These are phyloP conservation scores for Candida piceae DNA, from an alignment of 805 yeast species.

Conservation along the genomic window DNA sequence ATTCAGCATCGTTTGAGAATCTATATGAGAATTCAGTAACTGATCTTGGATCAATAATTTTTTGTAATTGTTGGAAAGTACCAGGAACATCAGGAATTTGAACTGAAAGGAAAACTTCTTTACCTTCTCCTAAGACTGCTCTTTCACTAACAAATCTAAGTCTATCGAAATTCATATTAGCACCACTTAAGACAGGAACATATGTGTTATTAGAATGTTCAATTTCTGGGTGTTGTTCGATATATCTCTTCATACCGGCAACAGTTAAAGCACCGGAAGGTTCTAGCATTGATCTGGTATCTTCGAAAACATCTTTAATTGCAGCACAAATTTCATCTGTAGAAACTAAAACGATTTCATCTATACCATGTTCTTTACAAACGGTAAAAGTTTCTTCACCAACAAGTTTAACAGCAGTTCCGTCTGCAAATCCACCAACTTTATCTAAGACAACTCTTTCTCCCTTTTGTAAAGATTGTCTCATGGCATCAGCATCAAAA, in stretches of 20 bases:
- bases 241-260: slow-evolving; percentile 88
- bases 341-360: slow-evolving; percentile 76
- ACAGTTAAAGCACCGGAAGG: slow-evolving; percentile 97
- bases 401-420: slow-evolving; percentile 87
- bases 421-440: slow-evolving; percentile 99
- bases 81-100: slow-evolving; percentile 94
- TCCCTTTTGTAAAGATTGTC: slow-evolving; percentile 57
- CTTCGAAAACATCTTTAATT: slow-evolving; percentile 93
- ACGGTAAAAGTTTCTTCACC: slow-evolving; percentile 92
- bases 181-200: slow-evolving; percentile 88
- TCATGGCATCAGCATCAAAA: slow-evolving; percentile 89
- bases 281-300: slow-evolving; percentile 88
- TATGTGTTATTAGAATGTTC: slow-evolving; percentile 69
- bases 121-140: slow-evolving; percentile 97
- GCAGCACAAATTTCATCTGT: slow-evolving; percentile 97
- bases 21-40: slow-evolving; percentile 96
- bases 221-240: slow-evolving; percentile 60
- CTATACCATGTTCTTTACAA: slow-evolving; percentile 66
- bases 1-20: slow-evolving; percentile 42
- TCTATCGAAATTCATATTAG: slow-evolving; percentile 97
- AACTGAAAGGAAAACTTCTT: slow-evolving; percentile 86
- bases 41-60: slow-evolving; percentile 75
- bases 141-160: slow-evolving; percentile 94
- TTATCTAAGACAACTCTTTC: slow-evolving; percentile 51
- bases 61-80: slow-evolving; percentile 73